Evolutionary conservation across 164 flowering plant species (phyloP), one percentile per base, ranked within the genome.

Genomic region (Vitis vinifera): DNA sequence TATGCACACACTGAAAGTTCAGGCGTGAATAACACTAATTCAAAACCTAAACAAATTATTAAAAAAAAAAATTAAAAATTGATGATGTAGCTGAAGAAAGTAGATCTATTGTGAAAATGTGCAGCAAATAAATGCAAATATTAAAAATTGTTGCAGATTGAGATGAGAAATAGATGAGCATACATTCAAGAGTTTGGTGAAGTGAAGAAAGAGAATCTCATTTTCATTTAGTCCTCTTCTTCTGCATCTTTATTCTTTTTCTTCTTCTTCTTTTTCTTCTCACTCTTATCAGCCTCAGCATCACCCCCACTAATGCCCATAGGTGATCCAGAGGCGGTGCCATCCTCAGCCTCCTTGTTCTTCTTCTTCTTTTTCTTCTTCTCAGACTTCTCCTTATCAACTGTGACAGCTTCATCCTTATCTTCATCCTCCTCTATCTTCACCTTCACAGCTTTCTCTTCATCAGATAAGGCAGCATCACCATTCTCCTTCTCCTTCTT

Each of bases 181-280:
- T 17, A 63, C 52, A 63, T 9, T 13, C 14, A 17, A 53, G 59
- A 63, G 23, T 37, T 57, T 1, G 19, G 3, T 10, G 49, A 10
- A 11, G 1, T 15, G 23, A 51, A 64, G 27, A 64, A 49, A 1
- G 9, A 44, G 29, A 56, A 30, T 8, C 13, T 48, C 27, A 10
- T 14, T 12, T 8, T 31, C 29, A 16, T 44, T 55, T 77, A 79
- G 44, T 37, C 44, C 52, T 75, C 76, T 10, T 72, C 74, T n/a
- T 71, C 84, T 9, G 65, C 74, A 44, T 78, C 81, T 65, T 78
- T 75, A 50, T 79, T 80, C 75, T 82, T 75, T 19, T 83, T 78
- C 71, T 82, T 71, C 53, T 80, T 83, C 70, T 83, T 79, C 58
- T 82, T 81, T 76, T 86, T 87, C 83, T 80, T 83, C 63, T 87